Conservation (phyloP, 257 asterid species). For the Henckelia pumila region DNA sequence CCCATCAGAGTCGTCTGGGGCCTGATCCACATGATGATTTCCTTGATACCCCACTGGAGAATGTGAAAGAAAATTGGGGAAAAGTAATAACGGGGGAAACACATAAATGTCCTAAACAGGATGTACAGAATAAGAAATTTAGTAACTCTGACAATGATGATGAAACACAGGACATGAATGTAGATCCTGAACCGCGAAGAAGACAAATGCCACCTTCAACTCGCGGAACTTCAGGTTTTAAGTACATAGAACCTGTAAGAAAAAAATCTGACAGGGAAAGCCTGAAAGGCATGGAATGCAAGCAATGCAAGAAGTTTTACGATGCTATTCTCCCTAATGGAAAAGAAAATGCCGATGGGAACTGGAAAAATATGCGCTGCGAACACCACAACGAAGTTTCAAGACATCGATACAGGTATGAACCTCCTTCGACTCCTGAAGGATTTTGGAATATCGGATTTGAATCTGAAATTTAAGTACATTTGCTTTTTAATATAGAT, state of each 20-base stretch:
- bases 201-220: constrained; percentile 38
- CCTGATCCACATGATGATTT: constrained; percentile 90
- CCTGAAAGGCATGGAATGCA: constrained; percentile 86
- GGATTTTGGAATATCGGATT: constrained; percentile 98
- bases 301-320: constrained; percentile 91
- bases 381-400: constrained; percentile 97
- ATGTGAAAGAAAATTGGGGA: constrained; percentile 46
- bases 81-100: constrained; percentile 43
- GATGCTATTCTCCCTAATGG: constrained; percentile 76
- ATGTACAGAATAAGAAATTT: constrained; percentile 28
- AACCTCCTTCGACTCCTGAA: constrained; percentile 94
- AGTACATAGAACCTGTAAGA: constrained; percentile 82
- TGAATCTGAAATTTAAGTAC: constrained; percentile 73
- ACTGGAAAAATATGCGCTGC: constrained; percentile 54
- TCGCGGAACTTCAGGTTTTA: constrained; percentile 53
- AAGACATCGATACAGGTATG: constrained; percentile 88
- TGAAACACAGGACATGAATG: constrained; percentile 63
- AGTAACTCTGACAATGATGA: constrained; percentile 52
- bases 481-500: background rate
- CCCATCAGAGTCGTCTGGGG: constrained; percentile 80
- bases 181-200: constrained; percentile 37
- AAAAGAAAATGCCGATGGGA: constrained; percentile 31
- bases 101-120: constrained; percentile 29
- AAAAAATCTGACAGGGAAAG: constrained; percentile 79
- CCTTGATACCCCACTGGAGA: constrained; percentile 88